Base-by-base conservation (phyloP, 768 basidiomycete genomes). In the Macrolepiota dolichaula region DNA sequence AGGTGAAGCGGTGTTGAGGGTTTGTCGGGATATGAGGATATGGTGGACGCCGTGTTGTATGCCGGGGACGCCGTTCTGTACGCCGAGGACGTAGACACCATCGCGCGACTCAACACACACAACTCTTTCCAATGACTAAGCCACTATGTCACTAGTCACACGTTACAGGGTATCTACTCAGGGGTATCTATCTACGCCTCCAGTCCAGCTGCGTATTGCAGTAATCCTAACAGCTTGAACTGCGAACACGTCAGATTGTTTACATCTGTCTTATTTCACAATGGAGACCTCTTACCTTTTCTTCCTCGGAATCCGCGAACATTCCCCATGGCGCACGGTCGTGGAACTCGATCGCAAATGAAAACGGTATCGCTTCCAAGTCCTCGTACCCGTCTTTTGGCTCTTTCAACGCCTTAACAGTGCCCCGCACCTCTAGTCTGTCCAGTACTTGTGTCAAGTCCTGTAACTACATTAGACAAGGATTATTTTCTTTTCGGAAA, bases 321-420 rank as follows among this genome's bases (percentile, higher is more conserved):
- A 88, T 75, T 42, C 81, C 74, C 85, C 86, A 88, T 15, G 76
- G 70, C 27, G 74, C 74, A 7, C 72, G 75, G 58, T 81, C 78
- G 37, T 74, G 76, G 68, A 88, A 87, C 62, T 85, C 85, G 27
- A 89, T 72, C 1, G 82, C 88, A 71, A 89, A 88, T 0, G 88
- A 86, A 61, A 85, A 77, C 3, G 85, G 79, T 54, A 89, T 87
- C 10, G 86, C 80, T 67, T 85, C 79, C 36, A 89, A 70, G 50
- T 87, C 85, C 59, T 89, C 87, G 60, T 83, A 87, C 4, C 87
- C 87, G 58, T 89, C 84, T 58, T 82, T 76, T 82, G 85, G 87
- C 65, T 89, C 88, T 60, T 77, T 77, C 55, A 88, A 63, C 9
- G 72, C 80, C 49, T 70, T 72, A 15, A 86, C 67, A 9, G 75